Evolutionary conservation across 441 rosid species (phyloP).

Genomic region (Kokia cookei): DNA sequence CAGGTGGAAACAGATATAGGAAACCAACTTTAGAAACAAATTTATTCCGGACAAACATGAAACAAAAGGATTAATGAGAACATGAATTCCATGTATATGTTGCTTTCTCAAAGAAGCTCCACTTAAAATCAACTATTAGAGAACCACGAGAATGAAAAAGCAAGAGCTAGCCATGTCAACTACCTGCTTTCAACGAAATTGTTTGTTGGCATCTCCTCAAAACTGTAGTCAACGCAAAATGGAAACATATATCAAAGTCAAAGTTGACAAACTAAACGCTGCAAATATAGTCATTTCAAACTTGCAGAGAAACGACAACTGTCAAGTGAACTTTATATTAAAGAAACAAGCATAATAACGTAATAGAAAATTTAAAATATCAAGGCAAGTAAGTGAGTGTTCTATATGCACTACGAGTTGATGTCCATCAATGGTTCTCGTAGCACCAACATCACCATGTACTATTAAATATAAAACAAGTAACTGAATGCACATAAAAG

Average conservation of each 20-base stretch:
- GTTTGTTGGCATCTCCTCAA: constrained; percentile 98
- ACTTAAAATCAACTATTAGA: background rate
- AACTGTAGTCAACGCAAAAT: constrained; percentile 47
- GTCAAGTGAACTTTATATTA: background rate
- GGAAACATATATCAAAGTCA: constrained; percentile 11
- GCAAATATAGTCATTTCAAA: background rate
- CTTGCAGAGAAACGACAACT: background rate
- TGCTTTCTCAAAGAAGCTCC: background rate
- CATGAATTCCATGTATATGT: background rate
- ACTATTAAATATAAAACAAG: background rate
- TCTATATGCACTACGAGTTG: background rate
- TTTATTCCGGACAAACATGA: background rate
- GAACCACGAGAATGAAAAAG: background rate
- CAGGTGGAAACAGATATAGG: constrained; percentile 14
- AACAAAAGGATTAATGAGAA: background rate
- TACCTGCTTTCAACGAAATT: constrained; percentile 96
- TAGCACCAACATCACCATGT: background rate
- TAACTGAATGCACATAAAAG: background rate
- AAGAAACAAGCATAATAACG: background rate
- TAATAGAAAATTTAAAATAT: background rate
- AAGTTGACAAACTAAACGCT: background rate
- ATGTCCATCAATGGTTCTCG: background rate
- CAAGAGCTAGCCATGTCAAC: background rate
- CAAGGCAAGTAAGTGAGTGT: background rate
- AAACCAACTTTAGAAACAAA: background rate